These are phyloP conservation scores for Penicillium sp. DNA, from an alignment of 2,329 filamentous ascomycete genomes.

Conservation along the genomic window DNA sequence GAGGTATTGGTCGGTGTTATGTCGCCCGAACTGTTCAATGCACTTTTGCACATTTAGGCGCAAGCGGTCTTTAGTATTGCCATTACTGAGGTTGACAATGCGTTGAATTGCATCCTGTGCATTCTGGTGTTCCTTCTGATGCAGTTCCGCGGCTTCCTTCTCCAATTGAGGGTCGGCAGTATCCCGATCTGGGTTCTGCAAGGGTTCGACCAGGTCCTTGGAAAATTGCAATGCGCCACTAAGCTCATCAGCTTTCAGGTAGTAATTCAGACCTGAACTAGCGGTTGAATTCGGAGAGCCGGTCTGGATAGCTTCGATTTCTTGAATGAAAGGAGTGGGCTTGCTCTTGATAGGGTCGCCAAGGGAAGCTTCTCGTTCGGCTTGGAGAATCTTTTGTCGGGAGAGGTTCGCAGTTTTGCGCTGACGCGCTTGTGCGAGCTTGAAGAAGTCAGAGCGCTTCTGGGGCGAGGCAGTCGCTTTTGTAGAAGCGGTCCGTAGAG, in stretches of 20 bases:
- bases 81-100: constrained; percentile 72
- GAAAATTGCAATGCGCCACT: constrained; percentile 61
- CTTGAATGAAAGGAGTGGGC: constrained; percentile 68
- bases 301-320: constrained; percentile 21
- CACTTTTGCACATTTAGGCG: constrained; percentile 80
- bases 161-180: constrained; percentile 35
- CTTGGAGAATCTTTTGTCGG: constrained; percentile 63
- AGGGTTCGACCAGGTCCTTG: constrained; percentile 51
- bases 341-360: constrained; percentile 77
- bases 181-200: constrained; percentile 25
- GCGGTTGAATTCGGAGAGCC: constrained; percentile 12
- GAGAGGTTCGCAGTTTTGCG: constrained; percentile 77
- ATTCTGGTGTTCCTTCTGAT: constrained; percentile 55
- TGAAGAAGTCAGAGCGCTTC: constrained; percentile 71
- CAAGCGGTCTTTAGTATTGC: constrained; percentile 68
- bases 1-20: constrained; percentile 72
- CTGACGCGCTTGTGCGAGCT: constrained; percentile 71
- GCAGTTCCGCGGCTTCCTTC: constrained; percentile 36
- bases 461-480: constrained; percentile 62
- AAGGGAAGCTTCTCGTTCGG: constrained; percentile 57
- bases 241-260: constrained; percentile 63
- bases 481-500: constrained; percentile 59
- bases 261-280: constrained; percentile 60
- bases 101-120: constrained; percentile 70
- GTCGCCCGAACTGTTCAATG: constrained; percentile 80